phyloP scores from a whole-genome alignment of 2,329 filamentous ascomycete genomes.

The Nothomitra cinnamomea region DNA sequence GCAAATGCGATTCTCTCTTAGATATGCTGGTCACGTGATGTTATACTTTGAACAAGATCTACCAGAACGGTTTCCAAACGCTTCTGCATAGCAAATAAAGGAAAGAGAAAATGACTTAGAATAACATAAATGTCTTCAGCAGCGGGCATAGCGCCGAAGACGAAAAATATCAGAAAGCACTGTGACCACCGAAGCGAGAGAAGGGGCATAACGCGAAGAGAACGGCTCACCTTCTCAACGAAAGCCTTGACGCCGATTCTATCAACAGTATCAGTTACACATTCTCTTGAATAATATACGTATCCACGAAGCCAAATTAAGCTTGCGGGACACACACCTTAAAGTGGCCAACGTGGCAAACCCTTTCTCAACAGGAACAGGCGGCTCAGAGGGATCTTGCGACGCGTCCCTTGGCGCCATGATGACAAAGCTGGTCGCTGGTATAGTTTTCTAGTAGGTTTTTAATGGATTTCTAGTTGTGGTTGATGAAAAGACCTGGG shows the following conservation, averaged over 20 bases:
- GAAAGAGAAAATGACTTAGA: too few relatives aligned
- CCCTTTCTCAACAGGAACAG: slow-evolving; percentile 52
- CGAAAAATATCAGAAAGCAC: slow-evolving; percentile 2
- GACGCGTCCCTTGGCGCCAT: slow-evolving; percentile 41
- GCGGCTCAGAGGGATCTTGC: slow-evolving; percentile 35
- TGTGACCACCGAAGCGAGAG: not conserved
- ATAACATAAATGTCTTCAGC: too few relatives aligned
- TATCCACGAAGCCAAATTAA: too few relatives aligned
- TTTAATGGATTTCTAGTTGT: not conserved
- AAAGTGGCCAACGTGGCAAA: slow-evolving; percentile 74
- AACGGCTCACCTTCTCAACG: slow-evolving; percentile 46
- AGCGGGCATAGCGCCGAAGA: not conserved
- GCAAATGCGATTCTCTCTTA: not conserved
- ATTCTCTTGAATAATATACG: too few relatives aligned
- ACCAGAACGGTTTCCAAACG: too few relatives aligned
- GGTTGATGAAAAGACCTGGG: not conserved
- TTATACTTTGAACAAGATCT: too few relatives aligned
- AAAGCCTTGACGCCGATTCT: slow-evolving; percentile 51
- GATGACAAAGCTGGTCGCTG: not conserved
- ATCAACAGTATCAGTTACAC: slow-evolving; percentile 8
- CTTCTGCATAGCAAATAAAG: too few relatives aligned
- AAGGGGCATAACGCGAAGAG: slow-evolving; percentile 7
- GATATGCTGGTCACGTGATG: too few relatives aligned
- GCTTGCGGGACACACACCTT: slow-evolving; percentile 34
- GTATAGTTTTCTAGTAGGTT: not conserved